A percentile compares a stretch with the other conserved stretches of the same genome.
Conservation (phyloP, 768 basidiomycete genomes). For the Calocybe cyanea region DNA sequence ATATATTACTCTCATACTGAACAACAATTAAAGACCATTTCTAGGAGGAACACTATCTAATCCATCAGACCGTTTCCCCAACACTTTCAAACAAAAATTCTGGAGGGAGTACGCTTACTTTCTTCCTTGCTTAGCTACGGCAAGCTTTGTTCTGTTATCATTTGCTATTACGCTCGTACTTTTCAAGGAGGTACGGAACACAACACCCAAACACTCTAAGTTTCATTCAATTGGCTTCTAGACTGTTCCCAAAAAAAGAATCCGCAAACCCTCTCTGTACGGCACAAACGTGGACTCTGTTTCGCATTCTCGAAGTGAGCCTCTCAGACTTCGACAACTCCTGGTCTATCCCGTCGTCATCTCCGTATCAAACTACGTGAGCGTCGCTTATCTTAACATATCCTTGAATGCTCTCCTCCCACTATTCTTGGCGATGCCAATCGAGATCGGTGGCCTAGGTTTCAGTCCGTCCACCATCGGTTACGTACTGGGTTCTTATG, state of each 20-base stretch:
- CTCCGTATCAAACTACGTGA: slow-evolving; percentile 66
- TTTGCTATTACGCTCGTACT: slow-evolving; percentile 30
- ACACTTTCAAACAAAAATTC: slow-evolving; percentile 49
- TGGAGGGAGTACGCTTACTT: slow-evolving; percentile 73
- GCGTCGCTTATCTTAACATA: slow-evolving; percentile 63
- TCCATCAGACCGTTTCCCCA: slow-evolving; percentile 65
- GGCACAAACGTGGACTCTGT: neutral
- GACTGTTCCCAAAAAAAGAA: slow-evolving; percentile 22
- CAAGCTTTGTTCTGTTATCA: slow-evolving; percentile 29
- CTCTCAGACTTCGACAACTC: slow-evolving; percentile 38
- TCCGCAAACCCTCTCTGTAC: neutral
- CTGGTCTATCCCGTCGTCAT: slow-evolving; percentile 56
- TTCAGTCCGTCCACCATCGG: slow-evolving; percentile 62
- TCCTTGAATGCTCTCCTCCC: slow-evolving; percentile 52
- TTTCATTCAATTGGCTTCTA: slow-evolving; percentile 11
- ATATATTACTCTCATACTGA: neutral
- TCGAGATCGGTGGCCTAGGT: slow-evolving; percentile 62
- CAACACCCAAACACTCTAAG: neutral
- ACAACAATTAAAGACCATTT: slow-evolving; percentile 42
- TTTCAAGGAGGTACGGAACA: slow-evolving; percentile 39
- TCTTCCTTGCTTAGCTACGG: slow-evolving; percentile 52
- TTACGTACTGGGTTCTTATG: slow-evolving; percentile 46
- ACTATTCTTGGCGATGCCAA: slow-evolving; percentile 65
- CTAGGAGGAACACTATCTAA: slow-evolving; percentile 65
- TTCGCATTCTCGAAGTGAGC: slow-evolving; percentile 15